Base-by-base conservation (phyloP, 495 filamentous ascomycete species). In the Aspergillus saccharolyticus region DNA sequence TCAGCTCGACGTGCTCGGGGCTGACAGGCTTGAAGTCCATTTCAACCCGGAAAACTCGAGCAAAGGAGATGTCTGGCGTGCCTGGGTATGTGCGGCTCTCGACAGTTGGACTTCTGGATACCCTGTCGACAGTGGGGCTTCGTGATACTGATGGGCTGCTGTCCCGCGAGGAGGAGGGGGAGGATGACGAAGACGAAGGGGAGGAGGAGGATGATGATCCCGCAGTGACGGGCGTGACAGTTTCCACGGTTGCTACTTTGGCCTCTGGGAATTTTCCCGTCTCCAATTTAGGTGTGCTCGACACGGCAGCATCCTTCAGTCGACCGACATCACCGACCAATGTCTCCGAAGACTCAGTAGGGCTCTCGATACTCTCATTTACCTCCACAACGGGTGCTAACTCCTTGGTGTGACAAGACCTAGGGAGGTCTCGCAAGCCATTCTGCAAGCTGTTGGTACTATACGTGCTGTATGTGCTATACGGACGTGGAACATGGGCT, bases 1-100 rank as follows among this genome's bases (percentile, higher is more conserved):
- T 42, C 16, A 53, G 39, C 30, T 53, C 51, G 18, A 53, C 42
- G 30, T 53, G 51, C 21, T 44, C 51, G 5, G 51, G 51, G 9
- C 39, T 53, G 30, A 44, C 39, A 10, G 51, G 25, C 9, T 20
- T 25, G 39, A 53, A 53, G 17, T 19, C 30, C 51, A 53, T 53
- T 17, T 53, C 51, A 3, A 53, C 51, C 4, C 51, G 28, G 20
- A 43, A 53, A 0, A 53, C 30, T 14, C 39, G 17, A 5, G 51
- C 51, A 17, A 53, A 15, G 51, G 51, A 53, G 15, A 50, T 50
- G 4, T 24, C 22, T 1, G 47, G 22, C 15, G 47, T 17, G 22
- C 47, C 47, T 0, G 22, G 47, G 17, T 24, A 50, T 10, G 47
- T 50, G 15, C 22, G 47, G 10, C 24, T 16, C 28, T 50, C 47